Conservation (phyloP, 768 basidiomycete species). For the Xerocomellus chrysenteron region DNA sequence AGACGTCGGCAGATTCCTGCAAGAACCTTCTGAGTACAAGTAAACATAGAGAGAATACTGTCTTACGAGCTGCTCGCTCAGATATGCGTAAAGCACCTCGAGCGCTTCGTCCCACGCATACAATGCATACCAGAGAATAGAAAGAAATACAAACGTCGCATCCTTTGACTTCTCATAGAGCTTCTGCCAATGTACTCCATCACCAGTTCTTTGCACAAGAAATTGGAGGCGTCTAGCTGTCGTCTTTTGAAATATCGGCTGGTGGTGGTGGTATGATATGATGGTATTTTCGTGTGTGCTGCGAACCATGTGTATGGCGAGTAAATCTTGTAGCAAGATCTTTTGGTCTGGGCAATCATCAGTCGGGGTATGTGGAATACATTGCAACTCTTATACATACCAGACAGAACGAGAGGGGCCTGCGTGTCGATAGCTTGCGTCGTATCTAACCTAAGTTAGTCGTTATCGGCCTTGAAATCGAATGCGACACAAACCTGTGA, state of each 20-base stretch:
- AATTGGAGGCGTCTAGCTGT: conserved; percentile 29
- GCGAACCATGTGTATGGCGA: conserved; percentile 42
- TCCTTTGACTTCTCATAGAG: conserved; percentile 32
- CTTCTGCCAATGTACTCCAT: conserved; percentile 39
- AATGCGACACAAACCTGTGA: conserved; percentile 18
- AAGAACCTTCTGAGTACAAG: neutral
- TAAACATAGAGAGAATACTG: neutral
- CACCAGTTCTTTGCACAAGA: conserved; percentile 32
- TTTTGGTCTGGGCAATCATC: conserved; percentile 12
- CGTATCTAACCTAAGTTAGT: conserved; percentile 14
- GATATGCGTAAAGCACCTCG: conserved; percentile 50
- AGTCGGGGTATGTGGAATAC: neutral
- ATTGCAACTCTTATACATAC: conserved; percentile 2
- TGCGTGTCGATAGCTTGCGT: conserved; percentile 35
- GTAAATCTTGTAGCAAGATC: conserved; percentile 35
- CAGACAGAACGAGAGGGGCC: conserved; percentile 28
- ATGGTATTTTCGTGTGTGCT: conserved; percentile 24
- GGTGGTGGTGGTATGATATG: conserved; percentile 38
- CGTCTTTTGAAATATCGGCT: conserved; percentile 24
- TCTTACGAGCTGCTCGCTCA: conserved; percentile 45
- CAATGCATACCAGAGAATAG: conserved; percentile 56
- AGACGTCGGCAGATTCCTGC: conserved; percentile 46
- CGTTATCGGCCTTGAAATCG: neutral
- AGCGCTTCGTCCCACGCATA: conserved; percentile 65
- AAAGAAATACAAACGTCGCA: conserved; percentile 35